Evolutionary conservation across 1,284 basidiomycete species (phyloP), one percentile per base, ranked within the genome.

Genomic region (Mycosarcoma mackinlayi): DNA sequence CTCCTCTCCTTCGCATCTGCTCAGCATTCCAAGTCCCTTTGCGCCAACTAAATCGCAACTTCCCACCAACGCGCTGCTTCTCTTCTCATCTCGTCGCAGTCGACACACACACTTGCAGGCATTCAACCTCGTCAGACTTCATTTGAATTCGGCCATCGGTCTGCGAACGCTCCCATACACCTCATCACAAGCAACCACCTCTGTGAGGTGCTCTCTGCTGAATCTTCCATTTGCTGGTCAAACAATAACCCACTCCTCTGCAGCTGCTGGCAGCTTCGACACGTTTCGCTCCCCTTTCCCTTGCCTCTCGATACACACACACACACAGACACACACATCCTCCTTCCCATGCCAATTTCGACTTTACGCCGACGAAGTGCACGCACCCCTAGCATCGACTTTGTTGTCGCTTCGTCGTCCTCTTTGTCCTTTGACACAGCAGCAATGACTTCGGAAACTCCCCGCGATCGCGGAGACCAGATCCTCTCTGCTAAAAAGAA

Each of bases 401-500:
- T 50, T 41, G 21, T 41, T 9, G 23, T 41, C 23, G 28, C 16
- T 28, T 35, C 23, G 25, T 27, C 23, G n/a, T 39, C 58, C 6
- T 23, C 28, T 8, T 27, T 19, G 18, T 13, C 21, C 13, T 27
- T 37, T 45, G 41, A 9, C 28, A 31, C 55, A 18, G 14, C 50
- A 27, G 31, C 46, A 23, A 33, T 42, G 33, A 21, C 53, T 11
- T 51, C 64, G 3, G 52, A 50, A 4, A 6, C 54, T 11, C 40
- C 58, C 5, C 68, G 63, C 39, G 52, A 60, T 34, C 65, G 77
- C 37, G 73, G 75, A 40, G 65, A 76, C 48, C 60, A 71, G 50
- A 75, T 77, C 39, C 69, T 65, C 38, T 70, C 75, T 9, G 77
- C 77, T 9, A 75, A 76, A 38, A 79, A 77, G 50, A 79, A 79